These are phyloP conservation scores for Umbelopsis vinacea DNA, from an alignment of 192 early-diverging fungal genomes.

Conservation along the genomic window DNA sequence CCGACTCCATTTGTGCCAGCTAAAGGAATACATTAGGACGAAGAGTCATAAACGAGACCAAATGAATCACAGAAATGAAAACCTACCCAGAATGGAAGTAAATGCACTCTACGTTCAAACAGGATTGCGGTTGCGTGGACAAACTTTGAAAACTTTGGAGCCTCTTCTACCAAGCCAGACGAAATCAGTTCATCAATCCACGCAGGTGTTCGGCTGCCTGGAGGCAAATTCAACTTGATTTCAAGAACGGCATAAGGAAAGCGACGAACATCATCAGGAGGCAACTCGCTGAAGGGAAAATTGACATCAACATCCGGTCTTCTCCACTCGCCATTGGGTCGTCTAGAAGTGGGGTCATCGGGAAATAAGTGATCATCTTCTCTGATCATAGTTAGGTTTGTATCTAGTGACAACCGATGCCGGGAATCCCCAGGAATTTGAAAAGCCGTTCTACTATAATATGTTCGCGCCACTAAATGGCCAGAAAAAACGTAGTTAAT, in stretches of 20 bases:
- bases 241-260: slow-evolving; percentile 95
- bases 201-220: slow-evolving; percentile 59
- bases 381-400: slow-evolving; percentile 90
- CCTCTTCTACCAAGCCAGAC: slow-evolving; percentile 70
- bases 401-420: slow-evolving; percentile 91
- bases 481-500: neutral
- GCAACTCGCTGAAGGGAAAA: slow-evolving; percentile 76
- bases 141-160: slow-evolving; percentile 83
- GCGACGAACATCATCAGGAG: slow-evolving; percentile 69
- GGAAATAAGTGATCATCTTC: slow-evolving; percentile 72
- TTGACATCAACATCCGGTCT: slow-evolving; percentile 79
- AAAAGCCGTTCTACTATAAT: slow-evolving; percentile 96
- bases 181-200: slow-evolving; percentile 78
- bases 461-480: slow-evolving; percentile 73
- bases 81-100: slow-evolving; percentile 62
- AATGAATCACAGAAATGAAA: neutral
- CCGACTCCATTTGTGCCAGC: slow-evolving; percentile 26
- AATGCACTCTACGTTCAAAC: slow-evolving; percentile 53
- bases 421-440: slow-evolving; percentile 92
- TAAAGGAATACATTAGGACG: neutral
- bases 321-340: slow-evolving; percentile 87
- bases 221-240: slow-evolving; percentile 72
- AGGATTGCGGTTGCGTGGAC: slow-evolving; percentile 75
- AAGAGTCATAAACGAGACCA: neutral
- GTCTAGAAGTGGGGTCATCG: slow-evolving; percentile 57